Conservation (phyloP, 1,139 yeast genomes). For the Magnusiomyces suaveolens region DNA sequence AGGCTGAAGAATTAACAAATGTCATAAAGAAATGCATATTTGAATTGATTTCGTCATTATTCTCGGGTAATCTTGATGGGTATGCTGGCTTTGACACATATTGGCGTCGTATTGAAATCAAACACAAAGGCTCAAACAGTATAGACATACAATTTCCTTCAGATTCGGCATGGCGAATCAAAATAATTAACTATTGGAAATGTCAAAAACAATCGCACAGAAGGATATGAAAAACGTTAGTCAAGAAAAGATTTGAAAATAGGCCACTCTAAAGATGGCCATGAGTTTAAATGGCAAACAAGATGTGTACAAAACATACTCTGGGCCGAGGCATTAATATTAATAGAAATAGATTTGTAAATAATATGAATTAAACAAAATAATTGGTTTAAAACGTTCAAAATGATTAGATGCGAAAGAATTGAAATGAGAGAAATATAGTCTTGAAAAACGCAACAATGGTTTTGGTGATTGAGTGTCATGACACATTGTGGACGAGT, state of each 20-base stretch:
- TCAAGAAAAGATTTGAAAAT: neutral
- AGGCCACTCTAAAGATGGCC: neutral
- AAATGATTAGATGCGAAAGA: neutral
- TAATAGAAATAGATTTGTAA: too few species aligned
- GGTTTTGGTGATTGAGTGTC: too few species aligned
- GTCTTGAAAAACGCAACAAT: too few species aligned
- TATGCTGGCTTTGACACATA: neutral
- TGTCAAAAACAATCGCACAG: neutral
- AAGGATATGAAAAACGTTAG: neutral
- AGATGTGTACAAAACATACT: neutral
- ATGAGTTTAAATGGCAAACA: neutral
- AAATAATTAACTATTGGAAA: constrained; percentile 47
- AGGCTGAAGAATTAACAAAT: too few species aligned
- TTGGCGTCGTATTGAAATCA: neutral
- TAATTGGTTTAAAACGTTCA: too few species aligned
- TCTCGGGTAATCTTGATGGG: neutral
- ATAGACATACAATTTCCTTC: constrained; percentile 59
- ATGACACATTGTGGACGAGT: too few species aligned
- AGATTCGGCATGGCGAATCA: constrained; percentile 85
- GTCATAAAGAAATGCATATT: too few species aligned
- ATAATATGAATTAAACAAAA: too few species aligned
- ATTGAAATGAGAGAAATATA: too few species aligned
- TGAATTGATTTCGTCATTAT: neutral
- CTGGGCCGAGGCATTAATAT: neutral
- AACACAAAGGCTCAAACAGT: neutral